Conservation (phyloP, 1,284 basidiomycete species). For the Trichosporon sp. region DNA sequence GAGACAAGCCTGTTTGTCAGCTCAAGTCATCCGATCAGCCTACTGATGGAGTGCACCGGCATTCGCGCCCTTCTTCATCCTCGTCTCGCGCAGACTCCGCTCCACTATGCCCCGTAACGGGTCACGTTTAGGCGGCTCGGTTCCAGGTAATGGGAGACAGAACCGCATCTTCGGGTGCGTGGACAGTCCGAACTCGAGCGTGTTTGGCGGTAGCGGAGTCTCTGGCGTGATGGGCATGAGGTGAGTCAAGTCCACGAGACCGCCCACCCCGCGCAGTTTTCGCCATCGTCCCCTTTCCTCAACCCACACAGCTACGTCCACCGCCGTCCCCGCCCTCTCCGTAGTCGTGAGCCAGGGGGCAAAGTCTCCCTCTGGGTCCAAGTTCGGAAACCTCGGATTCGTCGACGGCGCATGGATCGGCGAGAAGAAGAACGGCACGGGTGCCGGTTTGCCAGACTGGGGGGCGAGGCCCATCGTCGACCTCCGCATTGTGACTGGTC, state of each 20-base stretch:
- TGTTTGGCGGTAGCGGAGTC: conserved; percentile 21
- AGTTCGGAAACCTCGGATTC: conserved; percentile 37
- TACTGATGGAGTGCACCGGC: conserved; percentile 44
- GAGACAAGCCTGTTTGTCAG: conserved; percentile 58
- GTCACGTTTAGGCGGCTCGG: not conserved
- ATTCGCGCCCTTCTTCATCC: conserved; percentile 44
- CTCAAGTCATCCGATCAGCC: not conserved
- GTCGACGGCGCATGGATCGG: conserved; percentile 41
- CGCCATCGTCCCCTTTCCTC: conserved; percentile 20
- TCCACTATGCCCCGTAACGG: conserved; percentile 27
- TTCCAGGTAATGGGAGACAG: conserved; percentile 19
- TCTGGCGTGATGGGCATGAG: conserved; percentile 5
- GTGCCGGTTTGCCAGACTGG: not conserved
- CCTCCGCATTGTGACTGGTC: conserved; percentile 5
- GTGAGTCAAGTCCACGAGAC: conserved; percentile 4
- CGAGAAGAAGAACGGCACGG: conserved; percentile 46
- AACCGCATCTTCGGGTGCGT: conserved; percentile 24
- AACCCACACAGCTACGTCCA: conserved; percentile 41
- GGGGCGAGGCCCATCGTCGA: conserved; percentile 12
- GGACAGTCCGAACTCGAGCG: conserved; percentile 32
- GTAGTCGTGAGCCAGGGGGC: conserved; percentile 37
- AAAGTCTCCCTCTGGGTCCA: conserved; percentile 38
- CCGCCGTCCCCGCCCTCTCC: conserved; percentile 22
- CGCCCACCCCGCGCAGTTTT: conserved; percentile 6
- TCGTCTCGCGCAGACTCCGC: conserved; percentile 43